These are phyloP conservation scores for Anthostomella pinea DNA, from an alignment of 2,329 filamentous ascomycete genomes.

Conservation along the genomic window DNA sequence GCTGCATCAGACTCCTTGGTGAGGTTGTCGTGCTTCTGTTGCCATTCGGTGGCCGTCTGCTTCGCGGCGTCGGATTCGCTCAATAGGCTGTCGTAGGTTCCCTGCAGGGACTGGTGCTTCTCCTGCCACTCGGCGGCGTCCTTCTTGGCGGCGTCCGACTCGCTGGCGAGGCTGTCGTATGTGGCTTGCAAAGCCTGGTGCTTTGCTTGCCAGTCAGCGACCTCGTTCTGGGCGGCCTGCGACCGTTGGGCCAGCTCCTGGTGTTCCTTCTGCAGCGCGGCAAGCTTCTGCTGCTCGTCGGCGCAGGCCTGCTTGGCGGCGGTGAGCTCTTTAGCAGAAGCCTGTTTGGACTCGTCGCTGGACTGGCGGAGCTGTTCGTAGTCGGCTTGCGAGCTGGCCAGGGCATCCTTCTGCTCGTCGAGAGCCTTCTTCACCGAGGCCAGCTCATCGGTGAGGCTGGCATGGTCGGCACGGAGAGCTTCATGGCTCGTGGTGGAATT, in stretches of 20 bases:
- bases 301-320: too few relatives aligned
- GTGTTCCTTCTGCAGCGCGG: too few relatives aligned
- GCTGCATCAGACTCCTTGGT: too few relatives aligned
- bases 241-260: too few relatives aligned
- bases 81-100: slow-evolving; percentile 10
- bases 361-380: slow-evolving; percentile 17
- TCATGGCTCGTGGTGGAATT: slow-evolving; percentile 34
- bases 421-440: slow-evolving; percentile 19
- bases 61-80: slow-evolving; percentile 24
- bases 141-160: slow-evolving; percentile 32
- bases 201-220: too few relatives aligned
- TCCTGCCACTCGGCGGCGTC: slow-evolving; percentile 20
- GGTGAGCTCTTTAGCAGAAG: too few relatives aligned
- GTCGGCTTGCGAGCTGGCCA: slow-evolving; percentile 19
- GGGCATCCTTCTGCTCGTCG: slow-evolving; percentile 20
- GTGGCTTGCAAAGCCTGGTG: slow-evolving; percentile 10
- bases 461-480: slow-evolving; percentile 27
- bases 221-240: too few relatives aligned
- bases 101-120: slow-evolving; percentile 16
- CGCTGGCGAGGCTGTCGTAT: slow-evolving; percentile 26
- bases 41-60: slow-evolving; percentile 15
- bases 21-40: slow-evolving; percentile 17
- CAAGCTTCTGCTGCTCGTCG: too few relatives aligned
- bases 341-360: too few relatives aligned
- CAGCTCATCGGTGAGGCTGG: slow-evolving; percentile 25